Percentiles rank a stretch among this genome's conserved stretches.
phyloP scores from a whole-genome alignment of 2,329 filamentous ascomycete genomes.

The Drechslera avenae region DNA sequence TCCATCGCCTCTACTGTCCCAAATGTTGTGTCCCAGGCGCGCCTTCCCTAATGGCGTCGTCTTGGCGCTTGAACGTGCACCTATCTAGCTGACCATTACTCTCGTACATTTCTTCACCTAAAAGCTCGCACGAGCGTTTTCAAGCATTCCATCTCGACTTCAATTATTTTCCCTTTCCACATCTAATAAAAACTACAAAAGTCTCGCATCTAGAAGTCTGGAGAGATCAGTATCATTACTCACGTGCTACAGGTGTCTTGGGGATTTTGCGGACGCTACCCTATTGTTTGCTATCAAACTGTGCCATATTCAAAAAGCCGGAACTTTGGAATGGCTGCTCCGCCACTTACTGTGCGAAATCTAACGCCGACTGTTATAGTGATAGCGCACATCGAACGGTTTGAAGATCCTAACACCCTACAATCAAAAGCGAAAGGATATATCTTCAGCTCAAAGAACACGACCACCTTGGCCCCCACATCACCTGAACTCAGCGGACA shows the following conservation, averaged over 20 bases:
- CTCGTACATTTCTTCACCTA: background rate
- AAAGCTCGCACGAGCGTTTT: background rate
- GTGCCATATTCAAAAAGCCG: background rate
- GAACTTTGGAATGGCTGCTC: slow-evolving; percentile 27
- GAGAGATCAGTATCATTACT: background rate
- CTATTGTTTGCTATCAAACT: background rate
- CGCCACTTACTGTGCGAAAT: slow-evolving; percentile 77
- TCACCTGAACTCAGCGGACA: slow-evolving; percentile 57
- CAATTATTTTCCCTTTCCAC: no score
- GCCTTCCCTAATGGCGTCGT: slow-evolving; percentile 10
- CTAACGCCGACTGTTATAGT: slow-evolving; percentile 74
- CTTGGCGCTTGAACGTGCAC: slow-evolving; percentile 13
- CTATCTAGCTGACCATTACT: slow-evolving; percentile 4
- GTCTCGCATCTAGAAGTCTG: no score
- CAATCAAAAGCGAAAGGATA: slow-evolving; percentile 40
- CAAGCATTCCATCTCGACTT: no score
- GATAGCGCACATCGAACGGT: slow-evolving; percentile 75
- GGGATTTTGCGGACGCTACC: no score
- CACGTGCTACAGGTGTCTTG: background rate
- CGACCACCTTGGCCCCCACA: slow-evolving; percentile 38
- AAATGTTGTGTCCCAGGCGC: slow-evolving; percentile 1
- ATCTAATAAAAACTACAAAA: no score
- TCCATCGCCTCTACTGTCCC: background rate
- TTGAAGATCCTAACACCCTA: slow-evolving; percentile 60
- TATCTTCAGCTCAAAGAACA: slow-evolving; percentile 38